Conservation (phyloP, 2,329 filamentous ascomycete species). For the Aspergillus texensis region DNA sequence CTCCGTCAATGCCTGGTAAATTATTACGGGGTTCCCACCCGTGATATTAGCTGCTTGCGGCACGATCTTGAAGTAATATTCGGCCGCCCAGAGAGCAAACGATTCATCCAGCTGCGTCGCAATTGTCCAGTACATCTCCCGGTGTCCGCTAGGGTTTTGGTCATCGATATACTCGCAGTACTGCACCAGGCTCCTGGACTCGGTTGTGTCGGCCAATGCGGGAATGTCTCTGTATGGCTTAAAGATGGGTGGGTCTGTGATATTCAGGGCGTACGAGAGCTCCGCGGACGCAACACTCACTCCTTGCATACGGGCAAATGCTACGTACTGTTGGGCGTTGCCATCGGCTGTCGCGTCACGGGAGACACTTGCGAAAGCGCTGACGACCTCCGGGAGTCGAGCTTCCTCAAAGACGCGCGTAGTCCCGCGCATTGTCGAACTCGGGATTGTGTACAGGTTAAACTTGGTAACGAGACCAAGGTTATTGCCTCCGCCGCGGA, state of each 20-base stretch:
- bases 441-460: constrained; percentile 43
- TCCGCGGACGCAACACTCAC: constrained; percentile 31
- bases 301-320: constrained; percentile 30
- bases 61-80: constrained; percentile 5
- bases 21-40: constrained; percentile 15
- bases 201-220: constrained; percentile 32
- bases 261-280: constrained; percentile 44
- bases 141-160: constrained; percentile 35
- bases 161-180: constrained; percentile 37
- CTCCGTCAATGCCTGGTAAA: constrained; percentile 38
- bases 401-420: constrained; percentile 29
- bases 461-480: constrained; percentile 43
- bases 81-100: constrained; percentile 25
- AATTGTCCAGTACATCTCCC: constrained; percentile 36
- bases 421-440: constrained; percentile 45
- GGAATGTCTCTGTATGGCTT: constrained; percentile 38
- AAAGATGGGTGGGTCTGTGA: constrained; percentile 39
- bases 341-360: constrained; percentile 29
- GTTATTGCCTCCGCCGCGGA: constrained; percentile 46
- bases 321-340: constrained; percentile 39
- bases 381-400: constrained; percentile 33
- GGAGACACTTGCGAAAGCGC: constrained; percentile 36
- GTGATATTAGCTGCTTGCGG: background rate
- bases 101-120: constrained; percentile 33
- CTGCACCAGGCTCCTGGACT: constrained; percentile 31